Base-by-base conservation (phyloP, 495 filamentous ascomycete species). In the Apodospora peruviana region DNA sequence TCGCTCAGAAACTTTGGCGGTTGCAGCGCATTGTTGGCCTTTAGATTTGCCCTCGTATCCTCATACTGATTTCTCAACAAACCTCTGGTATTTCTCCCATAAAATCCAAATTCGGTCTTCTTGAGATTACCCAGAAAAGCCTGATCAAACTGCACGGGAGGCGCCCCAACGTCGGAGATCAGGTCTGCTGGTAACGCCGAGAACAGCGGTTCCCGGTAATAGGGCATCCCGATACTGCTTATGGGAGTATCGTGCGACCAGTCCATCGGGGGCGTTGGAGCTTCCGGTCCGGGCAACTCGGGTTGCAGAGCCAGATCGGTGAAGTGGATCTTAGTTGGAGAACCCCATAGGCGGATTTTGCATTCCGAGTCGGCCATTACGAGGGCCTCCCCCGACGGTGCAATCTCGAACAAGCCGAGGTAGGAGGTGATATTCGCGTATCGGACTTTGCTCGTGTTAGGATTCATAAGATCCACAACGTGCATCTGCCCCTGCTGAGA, bases 1-100 rank as follows among this genome's bases (percentile, higher is more conserved):
- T 98, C 90, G 59, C 94, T 97, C 40, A 97, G 61, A 61, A 97
- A 96, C 58, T 90, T 95, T 3, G 90, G 91, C 0, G 87, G 82
- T 38, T 75, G 70, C 19, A 76, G 48, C 23, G 76, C 65, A 8
- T 65, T 73, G n/a, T 71, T 68, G 0, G 75, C 64, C n/a, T 77
- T 79, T 47, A 83, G 79, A 2, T 71, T 58, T 2, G 60, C 55
- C n/a, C 88, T 80, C 4, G 83, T 87, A 53, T 87, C 80, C 53
- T 95, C 86, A n/a, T 86, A 75, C 57, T 96, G 90, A 60, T 97
- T 88, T 39, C 93, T 77, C 16, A 78, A 78, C 2, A 72, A 66
- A 45, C 81, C 87, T 37, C 79, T 80, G n/a, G 85, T 82, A 61
- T 95, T 93, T 17, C 82, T 79, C 0, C 88, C 90, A 54, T 83